phyloP scores from a whole-genome alignment of 2,329 filamentous ascomycete genomes.

The Paracoccidioides brasiliensis region DNA sequence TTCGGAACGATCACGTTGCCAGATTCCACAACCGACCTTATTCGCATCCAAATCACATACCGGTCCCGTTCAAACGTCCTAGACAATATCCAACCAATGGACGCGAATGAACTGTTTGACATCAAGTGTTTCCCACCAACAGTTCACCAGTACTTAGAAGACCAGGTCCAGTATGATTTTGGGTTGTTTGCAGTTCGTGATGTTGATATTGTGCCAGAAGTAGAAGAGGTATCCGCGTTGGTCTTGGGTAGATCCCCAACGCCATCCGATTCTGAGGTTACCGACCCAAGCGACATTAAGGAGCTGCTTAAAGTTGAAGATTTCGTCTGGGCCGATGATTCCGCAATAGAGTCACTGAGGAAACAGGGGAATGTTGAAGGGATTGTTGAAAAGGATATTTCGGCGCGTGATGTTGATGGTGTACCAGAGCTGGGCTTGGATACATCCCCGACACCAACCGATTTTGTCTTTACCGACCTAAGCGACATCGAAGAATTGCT shows the following conservation, averaged over 20 bases:
- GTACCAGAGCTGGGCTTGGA: background rate
- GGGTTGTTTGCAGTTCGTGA: constrained; percentile 5
- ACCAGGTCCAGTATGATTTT: constrained; percentile 6
- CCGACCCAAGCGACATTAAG: background rate
- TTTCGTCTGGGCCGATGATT: constrained; percentile 3
- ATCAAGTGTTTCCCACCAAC: constrained; percentile 4
- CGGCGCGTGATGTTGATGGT: background rate
- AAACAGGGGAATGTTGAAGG: background rate
- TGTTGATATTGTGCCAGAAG: background rate
- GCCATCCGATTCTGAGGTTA: background rate
- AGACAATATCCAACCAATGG: background rate
- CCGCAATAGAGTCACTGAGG: background rate
- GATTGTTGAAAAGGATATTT: background rate
- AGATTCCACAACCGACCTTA: background rate
- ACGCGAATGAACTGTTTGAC: constrained; percentile 6
- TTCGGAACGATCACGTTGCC: background rate
- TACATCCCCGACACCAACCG: background rate
- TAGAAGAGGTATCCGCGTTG: background rate
- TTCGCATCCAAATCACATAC: background rate
- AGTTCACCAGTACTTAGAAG: background rate
- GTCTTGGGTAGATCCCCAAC: background rate
- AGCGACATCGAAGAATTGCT: background rate
- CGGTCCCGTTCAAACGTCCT: background rate
- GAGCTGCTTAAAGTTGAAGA: constrained; percentile 1
- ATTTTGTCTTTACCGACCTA: background rate